Evolutionary conservation across 2,329 filamentous ascomycete genomes (phyloP).

Genomic region (Pseudophaeomoniella oleicola): DNA sequence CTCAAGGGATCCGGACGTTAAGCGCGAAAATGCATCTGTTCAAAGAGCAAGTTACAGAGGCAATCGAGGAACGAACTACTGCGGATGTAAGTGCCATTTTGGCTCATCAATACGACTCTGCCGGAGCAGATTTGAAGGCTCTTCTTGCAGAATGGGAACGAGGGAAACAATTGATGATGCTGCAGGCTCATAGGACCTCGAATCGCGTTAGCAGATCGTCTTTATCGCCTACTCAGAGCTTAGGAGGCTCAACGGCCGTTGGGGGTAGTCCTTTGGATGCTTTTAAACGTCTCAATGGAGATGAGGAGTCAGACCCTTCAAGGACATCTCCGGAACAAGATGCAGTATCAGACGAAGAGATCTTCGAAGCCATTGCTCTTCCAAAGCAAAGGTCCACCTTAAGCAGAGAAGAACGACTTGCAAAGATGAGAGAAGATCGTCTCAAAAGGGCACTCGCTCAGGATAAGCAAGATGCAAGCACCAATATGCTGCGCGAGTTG

Average conservation of each 20-base stretch:
- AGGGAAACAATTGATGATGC: conserved; percentile 68
- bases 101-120: conserved; percentile 85
- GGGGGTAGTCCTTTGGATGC: conserved; percentile 54
- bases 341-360: conserved; percentile 49
- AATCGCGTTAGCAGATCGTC: conserved; percentile 18
- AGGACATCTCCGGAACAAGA: conserved; percentile 37
- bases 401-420: conserved; percentile 74
- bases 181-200: conserved; percentile 24
- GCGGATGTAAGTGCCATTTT: conserved; percentile 58
- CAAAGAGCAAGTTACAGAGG: conserved; percentile 73
- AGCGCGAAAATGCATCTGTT: conserved; percentile 91
- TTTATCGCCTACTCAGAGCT: conserved; percentile 29
- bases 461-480: conserved; percentile 66
- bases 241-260: conserved; percentile 29
- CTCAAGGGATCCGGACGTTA: conserved; percentile 75
- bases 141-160: conserved; percentile 76
- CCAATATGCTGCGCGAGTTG: conserved; percentile 81
- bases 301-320: conserved; percentile 32
- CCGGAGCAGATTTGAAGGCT: conserved; percentile 71
- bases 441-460: conserved; percentile 55
- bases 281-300: conserved; percentile 64
- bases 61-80: conserved; percentile 57
- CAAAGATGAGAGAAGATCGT: conserved; percentile 77
- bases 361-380: conserved; percentile 82
- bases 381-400: conserved; percentile 52